Evolutionary conservation across 2,329 filamentous ascomycete genomes (phyloP), one percentile per base, ranked within the genome.

Genomic region (Colletotrichum sp.): DNA sequence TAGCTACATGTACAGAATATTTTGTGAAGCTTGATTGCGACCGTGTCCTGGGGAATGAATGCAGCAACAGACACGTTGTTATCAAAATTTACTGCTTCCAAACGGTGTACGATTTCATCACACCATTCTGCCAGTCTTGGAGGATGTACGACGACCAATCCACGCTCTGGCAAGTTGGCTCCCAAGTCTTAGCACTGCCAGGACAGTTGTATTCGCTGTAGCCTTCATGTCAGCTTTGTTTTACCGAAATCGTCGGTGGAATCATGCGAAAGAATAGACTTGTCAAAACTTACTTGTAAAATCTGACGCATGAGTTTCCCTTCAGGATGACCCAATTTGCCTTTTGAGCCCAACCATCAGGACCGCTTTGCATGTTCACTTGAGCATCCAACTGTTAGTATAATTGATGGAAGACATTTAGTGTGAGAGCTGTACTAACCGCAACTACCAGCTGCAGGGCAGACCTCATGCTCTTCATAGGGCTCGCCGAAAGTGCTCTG

Each of bases 301-400:
- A 68, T 0, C 65, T 59, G 1, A 58, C 52, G 52, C 65, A 68
- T 5, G 65, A 21, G n/a, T 28, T 58, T 24, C 12, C 65, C 21
- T 68, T 58, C 48, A 68, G 6, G 32, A 68, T 26, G 10, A 58
- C 30, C 65, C 65, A 68, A 34, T 68, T 24, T 21, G 52, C 48
- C 52, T 68, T 68, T 21, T 68, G 65, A 3, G 65, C 12, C 65
- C 65, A 68, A 12, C 52, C 32, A 32, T 68, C 52, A 12, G 65
- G 52, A 7, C 32, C 52, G 24, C 16, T 58, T 38, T 58, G 48
- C 65, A 68, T 68, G 32, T 68, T 68, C 5, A 68, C 65, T 68
- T 21, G 4, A 12, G n/a, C 5, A 16, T 21, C 4, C 7, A 21
- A 14, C 9, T 10, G 52, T 58, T 13, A 68, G 14, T 12, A 13